Evolutionary conservation across 2,329 filamentous ascomycete species (phyloP), one percentile per base, ranked within the genome.

Genomic region (Hypoxylon sp.): DNA sequence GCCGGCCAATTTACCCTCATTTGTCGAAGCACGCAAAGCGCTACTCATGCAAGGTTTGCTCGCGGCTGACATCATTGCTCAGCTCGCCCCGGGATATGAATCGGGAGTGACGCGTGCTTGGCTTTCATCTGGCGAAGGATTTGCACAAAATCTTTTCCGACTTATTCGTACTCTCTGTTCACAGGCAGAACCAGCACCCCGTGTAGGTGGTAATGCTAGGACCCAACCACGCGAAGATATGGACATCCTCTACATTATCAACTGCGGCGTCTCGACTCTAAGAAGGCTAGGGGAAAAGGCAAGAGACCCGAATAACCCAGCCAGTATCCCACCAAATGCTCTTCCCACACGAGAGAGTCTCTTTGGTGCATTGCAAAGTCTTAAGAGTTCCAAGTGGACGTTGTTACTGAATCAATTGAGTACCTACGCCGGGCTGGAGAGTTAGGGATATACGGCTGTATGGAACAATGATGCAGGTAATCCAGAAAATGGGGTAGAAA

Each of bases 21-120:
- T 94, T 4, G 87, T 96, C 4, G 94, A 98, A 77, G 89, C 88
- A 3, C 90, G 96, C 62, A 97, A 97, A 79, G 91, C 96, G 0
- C 91, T 93, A 74, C 82, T 99, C 10, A 96, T 97, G 86, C 96
- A 99, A 80, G 94, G 94, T 1, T 88, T 98, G 74, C 85, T 98
- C 5, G 92, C 94, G 1, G 94, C 93, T 0, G 94, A 98, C 72
- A 97, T 98, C 56, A 82, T 98, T 2, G 89, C 93, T 0, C 90
- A 90, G 9, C 84, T 98, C 11, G 88, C 89, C 2, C 91, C 91
- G 2, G 86, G 87, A 3, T 85, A 88, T n/a, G 93, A 97, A 71
- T 86, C 86, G 14, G 86, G 88, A 3, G 81, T 98, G 6, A 91
- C 94, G 3, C 88, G 89, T 61, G 84, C 87, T 0, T 98, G 96